A percentile compares a stretch with the other conserved stretches of the same genome.
These are phyloP conservation scores for Pythium monospermum DNA, from an alignment of 352 stramenopile species.

Conservation along the genomic window DNA sequence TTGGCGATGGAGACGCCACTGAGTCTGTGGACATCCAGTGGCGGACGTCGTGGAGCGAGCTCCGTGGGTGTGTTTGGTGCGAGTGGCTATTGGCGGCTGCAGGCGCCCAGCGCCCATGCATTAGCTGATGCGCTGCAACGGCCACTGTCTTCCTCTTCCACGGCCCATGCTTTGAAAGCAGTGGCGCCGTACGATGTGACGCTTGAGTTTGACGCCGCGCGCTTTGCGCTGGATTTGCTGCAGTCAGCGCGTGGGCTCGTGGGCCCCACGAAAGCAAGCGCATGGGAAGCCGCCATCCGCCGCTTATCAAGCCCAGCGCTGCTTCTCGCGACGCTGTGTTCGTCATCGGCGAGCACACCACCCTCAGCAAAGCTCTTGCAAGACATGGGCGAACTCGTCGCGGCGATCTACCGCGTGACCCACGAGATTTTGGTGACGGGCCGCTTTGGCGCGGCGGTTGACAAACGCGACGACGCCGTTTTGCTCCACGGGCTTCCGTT, in stretches of 20 bases:
- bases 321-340: slow-evolving; percentile 53
- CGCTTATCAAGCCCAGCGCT: slow-evolving; percentile 59
- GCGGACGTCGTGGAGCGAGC: slow-evolving; percentile 29
- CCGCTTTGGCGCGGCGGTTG: slow-evolving; percentile 29
- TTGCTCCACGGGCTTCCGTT: slow-evolving; percentile 18
- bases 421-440: slow-evolving; percentile 43
- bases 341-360: slow-evolving; percentile 16
- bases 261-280: background rate
- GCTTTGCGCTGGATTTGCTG: slow-evolving; percentile 60
- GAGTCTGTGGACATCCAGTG: slow-evolving; percentile 12
- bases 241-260: slow-evolving; percentile 21
- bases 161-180: slow-evolving; percentile 1
- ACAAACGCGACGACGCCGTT: slow-evolving; percentile 25
- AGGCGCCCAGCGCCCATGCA: slow-evolving; percentile 39
- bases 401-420: slow-evolving; percentile 39
- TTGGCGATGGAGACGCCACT: slow-evolving; percentile 23
- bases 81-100: slow-evolving; percentile 63
- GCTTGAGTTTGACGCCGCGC: slow-evolving; percentile 50
- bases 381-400: slow-evolving; percentile 55
- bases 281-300: slow-evolving; percentile 24
- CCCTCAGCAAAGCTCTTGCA: slow-evolving; percentile 31
- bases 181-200: slow-evolving; percentile 32
- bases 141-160: slow-evolving; percentile 8
- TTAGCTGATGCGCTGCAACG: slow-evolving; percentile 17
- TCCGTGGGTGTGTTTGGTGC: slow-evolving; percentile 48